Evolutionary conservation across 768 basidiomycete genomes (phyloP), one percentile per base, ranked within the genome.

Genomic region (Jaapia argillacea): DNA sequence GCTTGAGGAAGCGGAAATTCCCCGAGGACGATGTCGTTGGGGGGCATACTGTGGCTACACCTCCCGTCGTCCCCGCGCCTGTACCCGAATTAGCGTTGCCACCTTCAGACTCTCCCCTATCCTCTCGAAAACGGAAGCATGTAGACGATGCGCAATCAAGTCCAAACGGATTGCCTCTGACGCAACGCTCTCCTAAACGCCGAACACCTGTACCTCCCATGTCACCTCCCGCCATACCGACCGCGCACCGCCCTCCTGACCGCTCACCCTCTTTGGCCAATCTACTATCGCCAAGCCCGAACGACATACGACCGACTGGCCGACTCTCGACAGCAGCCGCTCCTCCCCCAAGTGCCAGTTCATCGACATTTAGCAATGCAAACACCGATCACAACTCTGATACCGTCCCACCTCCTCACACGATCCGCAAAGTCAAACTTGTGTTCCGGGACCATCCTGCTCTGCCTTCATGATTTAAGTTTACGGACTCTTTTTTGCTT

Each of bases 251-350:
- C n/a, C 28, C 28, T 33, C 28, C 10, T 10, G 16, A 10, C 16
- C 10, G 10, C 37, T 79, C 77, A 2, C 79, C 79, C 5, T 80
- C 78, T 14, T 55, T 80, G 31, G 78, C 77, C 14, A 72, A 77
- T 67, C 73, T 80, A 52, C 69, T 79, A 36, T 77, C 78, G n/a
- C 78, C 78, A 16, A 49, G 48, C 23, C 46, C 53, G 24, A 33
- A 33, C 16, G 28, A 33, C 16, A 33, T 33, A 10, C n/a, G n/a
- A n/a, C n/a, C n/a, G n/a, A n/a, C n/a, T n/a, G n/a, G n/a, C n/a
- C n/a, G n/a, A n/a, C n/a, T n/a, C n/a, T n/a, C n/a, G n/a, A n/a
- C n/a, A n/a, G n/a, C n/a, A n/a, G n/a, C n/a, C n/a, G n/a, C n/a
- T n/a, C n/a, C n/a, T n/a, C n/a, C n/a, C n/a, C n/a, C n/a, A n/a